Evolutionary conservation across 345 rosid species (phyloP), one percentile per base, ranked within the genome.

Genomic region (Litchi chinensis): DNA sequence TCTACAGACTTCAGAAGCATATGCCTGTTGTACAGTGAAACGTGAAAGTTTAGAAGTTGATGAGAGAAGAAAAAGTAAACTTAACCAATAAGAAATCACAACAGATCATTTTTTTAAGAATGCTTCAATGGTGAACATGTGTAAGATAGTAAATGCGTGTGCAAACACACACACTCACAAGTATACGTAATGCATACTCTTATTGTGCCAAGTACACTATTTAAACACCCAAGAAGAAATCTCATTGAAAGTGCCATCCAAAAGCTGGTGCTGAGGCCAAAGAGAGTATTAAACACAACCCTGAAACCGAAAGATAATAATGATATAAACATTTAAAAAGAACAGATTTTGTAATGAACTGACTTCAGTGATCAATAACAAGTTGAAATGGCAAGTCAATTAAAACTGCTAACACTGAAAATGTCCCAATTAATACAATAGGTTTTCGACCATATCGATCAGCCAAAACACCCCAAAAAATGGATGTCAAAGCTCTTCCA

Each of bases 361-460:
- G 50, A 8, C 24, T 15, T 50, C 9, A 3, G 12, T 6, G 40
- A 13, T 43, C 67, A 80, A 62, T 28, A 10, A 37, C 24, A 76
- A 79, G 37, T 41, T 60, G 65, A 48, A 59, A 21, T 70, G 43
- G 28, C 28, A 44, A 67, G 65, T n/a, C 26, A 59, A n/a, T 39
- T 15, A 16, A 10, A 56, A 56, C 57, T 59, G 86, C 99, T 90
- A 76, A 95, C 99, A 93, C 94, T 75, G 95, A 24, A 21, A 79
- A 71, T 6, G 83, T 89, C 74, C 97, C 99, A 0, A 92, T 80
- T 32, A 95, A 80, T 50, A 93, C 91, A 2, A 92, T 91, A 39
- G 98, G 99, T 81, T 89, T 95, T 83, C 98, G 88, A 76, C 99
- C 99, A 75, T 88, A 90, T 74, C 91, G 97, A 86, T 93, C 99